Evolutionary conservation across 1,139 yeast species (phyloP).

Genomic region (Candida sp.): DNA sequence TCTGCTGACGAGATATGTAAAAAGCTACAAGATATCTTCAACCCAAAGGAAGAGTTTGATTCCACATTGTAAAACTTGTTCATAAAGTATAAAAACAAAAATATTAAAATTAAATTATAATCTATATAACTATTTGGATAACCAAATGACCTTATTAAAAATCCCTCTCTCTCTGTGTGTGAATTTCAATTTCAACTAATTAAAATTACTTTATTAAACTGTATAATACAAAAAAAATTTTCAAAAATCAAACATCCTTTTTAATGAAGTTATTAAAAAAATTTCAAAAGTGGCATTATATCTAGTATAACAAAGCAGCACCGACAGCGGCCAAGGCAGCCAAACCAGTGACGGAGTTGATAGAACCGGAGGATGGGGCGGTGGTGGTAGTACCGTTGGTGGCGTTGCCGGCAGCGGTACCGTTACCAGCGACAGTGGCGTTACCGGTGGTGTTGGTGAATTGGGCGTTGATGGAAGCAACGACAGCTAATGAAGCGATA

Average conservation of each 20-base stretch:
- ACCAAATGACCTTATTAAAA: background rate
- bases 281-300: background rate
- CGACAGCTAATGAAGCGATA: slow-evolving; percentile 16
- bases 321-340: slow-evolving; percentile 80
- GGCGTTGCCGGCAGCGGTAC: slow-evolving; percentile 7
- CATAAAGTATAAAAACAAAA: background rate
- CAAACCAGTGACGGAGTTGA: slow-evolving; percentile 42
- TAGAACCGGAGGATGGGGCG: slow-evolving; percentile 10
- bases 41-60: slow-evolving; percentile 17
- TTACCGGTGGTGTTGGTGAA: slow-evolving; percentile 12
- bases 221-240: slow-evolving; percentile 8
- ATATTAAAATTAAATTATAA: slow-evolving; percentile 2
- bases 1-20: slow-evolving; percentile 6
- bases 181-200: background rate
- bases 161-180: background rate
- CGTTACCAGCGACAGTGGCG: slow-evolving; percentile 6
- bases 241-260: slow-evolving; percentile 1
- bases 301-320: slow-evolving; percentile 34
- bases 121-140: slow-evolving; percentile 1
- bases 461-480: slow-evolving; percentile 16
- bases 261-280: background rate
- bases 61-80: slow-evolving; percentile 5
- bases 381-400: slow-evolving; percentile 11
- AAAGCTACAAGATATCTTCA: slow-evolving; percentile 13
- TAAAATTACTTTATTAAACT: slow-evolving; percentile 5